Evolutionary conservation across 768 basidiomycete species (phyloP), one percentile per base, ranked within the genome.

Genomic region (Podaxis sp.): DNA sequence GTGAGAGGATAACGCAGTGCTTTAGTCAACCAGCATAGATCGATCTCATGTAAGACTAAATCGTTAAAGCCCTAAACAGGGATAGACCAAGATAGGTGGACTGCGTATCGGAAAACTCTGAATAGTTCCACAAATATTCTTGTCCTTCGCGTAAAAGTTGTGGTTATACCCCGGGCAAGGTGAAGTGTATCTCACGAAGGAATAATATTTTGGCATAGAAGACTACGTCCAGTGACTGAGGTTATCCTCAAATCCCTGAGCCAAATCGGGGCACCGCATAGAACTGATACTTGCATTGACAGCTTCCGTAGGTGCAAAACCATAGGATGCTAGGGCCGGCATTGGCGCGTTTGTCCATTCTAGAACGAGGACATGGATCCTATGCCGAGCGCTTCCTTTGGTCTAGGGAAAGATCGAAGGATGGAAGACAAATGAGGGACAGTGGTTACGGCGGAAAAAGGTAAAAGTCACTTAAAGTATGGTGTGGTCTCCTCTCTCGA

Each of bases 401-500:
- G 43, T 50, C 61, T 62, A 6, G 47, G n/a, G 25, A 43, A 43
- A 54, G 36, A 24, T 56, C 54, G 54, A 51, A 17, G 46, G 36
- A 38, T 29, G 47, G 36, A 55, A 36, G 49, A 40, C 37, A 40
- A 56, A 62, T 62, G 54, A 62, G 61, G 46, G 46, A 55, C 19
- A 13, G 41, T 38, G 7, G 17, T 50, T 47, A 62, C 37, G 50
- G 24, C 33, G 24, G 47, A 6, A 62, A 19, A 53, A 56, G 49
- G 47, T 49, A 50, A 43, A 61, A 25, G 54, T 25, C 53, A 62
- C 61, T 62, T 55, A 62, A 33, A 59, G 22, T 51, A 56, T 55
- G 41, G 43, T 55, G 46, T 55, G 19, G 25, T 38, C 13, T 24
- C 33, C 61, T 47, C 24, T 55, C 37, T 55, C 25, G 36, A 53